Percentiles rank a stretch among this genome's conserved stretches.
phyloP scores from a whole-genome alignment of 345 rosid species.

The Arabis hirsuta region DNA sequence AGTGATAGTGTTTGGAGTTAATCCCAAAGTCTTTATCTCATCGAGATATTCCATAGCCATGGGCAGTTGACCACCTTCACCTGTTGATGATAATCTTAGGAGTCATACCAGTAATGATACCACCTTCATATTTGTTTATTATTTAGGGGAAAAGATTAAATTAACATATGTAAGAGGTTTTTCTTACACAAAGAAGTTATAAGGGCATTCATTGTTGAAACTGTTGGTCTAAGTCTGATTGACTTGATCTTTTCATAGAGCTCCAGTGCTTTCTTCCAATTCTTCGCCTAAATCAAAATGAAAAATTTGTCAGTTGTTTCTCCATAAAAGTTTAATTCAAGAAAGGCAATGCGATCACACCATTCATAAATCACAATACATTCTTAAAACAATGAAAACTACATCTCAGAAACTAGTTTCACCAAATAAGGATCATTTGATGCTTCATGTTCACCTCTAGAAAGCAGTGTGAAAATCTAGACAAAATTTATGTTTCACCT shows the following conservation, averaged over 20 bases:
- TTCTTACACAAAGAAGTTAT: slow-evolving; percentile 86
- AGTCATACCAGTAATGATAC: slow-evolving; percentile 32
- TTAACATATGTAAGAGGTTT: slow-evolving; percentile 14
- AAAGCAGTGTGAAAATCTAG: neutral
- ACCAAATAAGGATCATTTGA: slow-evolving; percentile 10
- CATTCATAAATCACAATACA: slow-evolving; percentile 4
- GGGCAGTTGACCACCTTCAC: slow-evolving; percentile 84
- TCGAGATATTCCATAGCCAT: slow-evolving; percentile 77
- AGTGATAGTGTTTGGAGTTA: slow-evolving; percentile 73
- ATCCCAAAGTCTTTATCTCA: slow-evolving; percentile 67
- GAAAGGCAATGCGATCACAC: slow-evolving; percentile 10
- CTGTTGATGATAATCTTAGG: slow-evolving; percentile 48
- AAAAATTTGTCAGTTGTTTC: slow-evolving; percentile 30
- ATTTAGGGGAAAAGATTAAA: neutral
- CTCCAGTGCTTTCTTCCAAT: slow-evolving; percentile 88
- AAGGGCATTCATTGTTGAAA: slow-evolving; percentile 87
- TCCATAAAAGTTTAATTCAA: neutral
- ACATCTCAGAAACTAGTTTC: neutral
- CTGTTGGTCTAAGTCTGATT: slow-evolving; percentile 64
- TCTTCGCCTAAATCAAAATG: slow-evolving; percentile 62
- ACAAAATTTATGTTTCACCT: neutral
- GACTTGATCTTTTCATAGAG: slow-evolving; percentile 75
- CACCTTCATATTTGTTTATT: neutral
- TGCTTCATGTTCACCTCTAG: slow-evolving; percentile 8
- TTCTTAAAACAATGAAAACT: neutral